A percentile compares a stretch with the other conserved stretches of the same genome.
phyloP scores from a whole-genome alignment of 495 filamentous ascomycete genomes.

The Cenococcum geophilum region DNA sequence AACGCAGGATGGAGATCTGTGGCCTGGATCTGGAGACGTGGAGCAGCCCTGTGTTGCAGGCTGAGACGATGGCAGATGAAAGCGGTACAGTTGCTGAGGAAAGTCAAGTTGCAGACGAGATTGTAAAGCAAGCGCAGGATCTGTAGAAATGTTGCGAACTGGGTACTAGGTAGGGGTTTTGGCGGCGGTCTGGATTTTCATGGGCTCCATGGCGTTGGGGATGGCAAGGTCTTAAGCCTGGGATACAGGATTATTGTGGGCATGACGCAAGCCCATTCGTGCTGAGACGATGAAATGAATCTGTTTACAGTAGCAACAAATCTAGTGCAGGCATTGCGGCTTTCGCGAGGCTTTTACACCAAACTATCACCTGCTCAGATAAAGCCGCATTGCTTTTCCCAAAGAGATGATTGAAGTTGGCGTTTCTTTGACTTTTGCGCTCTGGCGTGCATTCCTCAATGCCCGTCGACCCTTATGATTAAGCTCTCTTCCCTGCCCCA shows the following conservation, averaged over 20 bases:
- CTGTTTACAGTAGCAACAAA: neutral
- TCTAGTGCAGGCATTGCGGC: too few relatives aligned
- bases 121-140: neutral
- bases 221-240: too few relatives aligned
- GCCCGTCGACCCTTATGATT: too few relatives aligned
- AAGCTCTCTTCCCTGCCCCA: neutral
- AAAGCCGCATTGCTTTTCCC: neutral
- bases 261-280: neutral
- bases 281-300: neutral
- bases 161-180: neutral
- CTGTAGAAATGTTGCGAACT: neutral
- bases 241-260: neutral
- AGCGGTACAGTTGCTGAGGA: neutral
- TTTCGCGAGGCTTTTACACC: too few relatives aligned
- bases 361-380: neutral
- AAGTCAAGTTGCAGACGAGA: neutral
- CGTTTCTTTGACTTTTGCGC: conserved; percentile 11
- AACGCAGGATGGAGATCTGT: conserved; percentile 40
- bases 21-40: conserved; percentile 40
- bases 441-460: neutral
- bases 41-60: conserved; percentile 18
- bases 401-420: conserved; percentile 8
- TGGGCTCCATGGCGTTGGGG: too few relatives aligned
- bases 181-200: neutral
- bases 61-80: conserved; percentile 1